Evolutionary conservation across 1,284 basidiomycete genomes (phyloP), one percentile per base, ranked within the genome.

Genomic region (Agaricales sp.): DNA sequence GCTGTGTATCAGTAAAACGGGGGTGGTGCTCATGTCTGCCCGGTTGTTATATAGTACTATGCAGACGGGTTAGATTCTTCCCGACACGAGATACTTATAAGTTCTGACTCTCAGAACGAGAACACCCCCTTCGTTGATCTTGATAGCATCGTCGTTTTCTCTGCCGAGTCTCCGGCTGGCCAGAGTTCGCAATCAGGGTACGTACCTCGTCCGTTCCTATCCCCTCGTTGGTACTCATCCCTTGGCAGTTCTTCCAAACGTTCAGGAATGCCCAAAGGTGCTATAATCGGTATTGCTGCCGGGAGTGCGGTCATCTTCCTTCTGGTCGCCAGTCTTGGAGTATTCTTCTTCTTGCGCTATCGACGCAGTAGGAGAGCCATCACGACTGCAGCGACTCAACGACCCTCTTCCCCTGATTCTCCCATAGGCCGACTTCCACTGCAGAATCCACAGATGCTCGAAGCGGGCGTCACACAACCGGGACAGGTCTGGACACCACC

Each of bases 81-180:
- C 8, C 45, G 57, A 18, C 70, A 73, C 53, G 59, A 54, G 24
- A 52, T 75, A 23, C 59, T 62, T 0, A 53, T 72, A 21, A 62
- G 63, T 21, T 58, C 64, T 13, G 56, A 61, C 48, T 58, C 59
- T 20, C 53, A 59, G 47, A 46, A 46, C 37, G 59, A 58, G 4
- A 61, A 60, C 13, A 61, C 61, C 2, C 59, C 60, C 6, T 71
- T 67, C 54, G 60, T 71, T 39, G 71, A 72, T 52, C 50, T 77
- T 20, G 74, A 77, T 55, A 64, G 61, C 19, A 61, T 77, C 39
- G 60, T 58, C 12, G 63, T 75, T 3, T 69, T 61, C 56, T 62
- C 63, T 19, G 57, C 59, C 11, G 39, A 50, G 19, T 30, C 51
- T 18, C 45, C 51, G 4, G 45, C 54, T 21, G 8, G n/a, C n/a